Conservation (phyloP, 2,329 filamentous ascomycete species). For the Madurella fahalii region DNA sequence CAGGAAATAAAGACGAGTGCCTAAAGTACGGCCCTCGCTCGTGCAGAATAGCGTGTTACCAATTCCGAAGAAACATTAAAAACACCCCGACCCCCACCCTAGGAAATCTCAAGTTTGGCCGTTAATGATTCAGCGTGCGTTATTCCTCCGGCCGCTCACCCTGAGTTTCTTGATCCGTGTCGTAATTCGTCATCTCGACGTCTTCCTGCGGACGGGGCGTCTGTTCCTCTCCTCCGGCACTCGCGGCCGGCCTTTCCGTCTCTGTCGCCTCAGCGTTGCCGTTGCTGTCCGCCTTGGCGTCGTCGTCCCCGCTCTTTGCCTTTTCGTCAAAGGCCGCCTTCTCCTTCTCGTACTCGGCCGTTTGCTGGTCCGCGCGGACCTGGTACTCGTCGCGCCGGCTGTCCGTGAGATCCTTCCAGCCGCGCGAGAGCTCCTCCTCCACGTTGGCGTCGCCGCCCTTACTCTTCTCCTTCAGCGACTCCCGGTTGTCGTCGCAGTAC, state of each 20-base stretch:
- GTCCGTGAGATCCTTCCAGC: slow-evolving; percentile 52
- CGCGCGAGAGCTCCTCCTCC: slow-evolving; percentile 52
- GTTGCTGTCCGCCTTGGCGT: slow-evolving; percentile 5
- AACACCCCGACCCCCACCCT: neutral
- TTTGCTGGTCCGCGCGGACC: slow-evolving; percentile 37
- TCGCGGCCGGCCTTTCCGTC: slow-evolving; percentile 18
- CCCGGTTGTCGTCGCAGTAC: slow-evolving; percentile 49
- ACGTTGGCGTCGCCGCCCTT: slow-evolving; percentile 31
- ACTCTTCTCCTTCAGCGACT: slow-evolving; percentile 39
- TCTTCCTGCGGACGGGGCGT: slow-evolving; percentile 37
- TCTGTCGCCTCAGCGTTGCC: slow-evolving; percentile 18
- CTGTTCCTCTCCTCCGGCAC: slow-evolving; percentile 28
- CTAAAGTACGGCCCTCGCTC: neutral
- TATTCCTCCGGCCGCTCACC: slow-evolving; percentile 22
- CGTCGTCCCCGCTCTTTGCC: slow-evolving; percentile 18
- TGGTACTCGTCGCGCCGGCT: slow-evolving; percentile 48
- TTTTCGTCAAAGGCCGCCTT: slow-evolving; percentile 35
- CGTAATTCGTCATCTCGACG: slow-evolving; percentile 46
- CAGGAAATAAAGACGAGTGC: neutral
- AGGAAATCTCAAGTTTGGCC: neutral
- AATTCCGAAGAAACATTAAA: neutral
- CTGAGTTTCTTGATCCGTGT: slow-evolving; percentile 33
- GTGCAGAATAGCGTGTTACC: neutral
- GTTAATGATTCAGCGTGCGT: neutral
- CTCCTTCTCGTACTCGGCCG: slow-evolving; percentile 41